phyloP scores from a whole-genome alignment of 1,284 basidiomycete species.

The Ustilago cynodontis region DNA sequence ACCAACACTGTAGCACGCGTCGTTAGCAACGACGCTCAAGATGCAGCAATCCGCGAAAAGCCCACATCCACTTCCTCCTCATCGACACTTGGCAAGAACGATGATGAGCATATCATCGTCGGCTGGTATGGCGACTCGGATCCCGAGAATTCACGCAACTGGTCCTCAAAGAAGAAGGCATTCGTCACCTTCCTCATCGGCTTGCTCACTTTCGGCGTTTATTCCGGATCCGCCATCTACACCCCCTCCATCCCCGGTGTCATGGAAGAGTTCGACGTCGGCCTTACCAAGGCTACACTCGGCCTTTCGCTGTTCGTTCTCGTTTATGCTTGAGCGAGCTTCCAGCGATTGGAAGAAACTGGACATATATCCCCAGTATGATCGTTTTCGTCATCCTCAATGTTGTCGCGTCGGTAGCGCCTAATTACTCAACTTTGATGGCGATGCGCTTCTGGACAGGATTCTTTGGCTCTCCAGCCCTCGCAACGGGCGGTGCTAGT shows the following conservation, averaged over 20 bases:
- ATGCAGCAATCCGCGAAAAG: not conserved
- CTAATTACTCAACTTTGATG: constrained; percentile 64
- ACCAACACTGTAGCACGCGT: constrained; percentile 5
- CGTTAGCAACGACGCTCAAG: constrained; percentile 12
- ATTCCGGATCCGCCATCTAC: constrained; percentile 49
- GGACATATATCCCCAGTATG: constrained; percentile 54
- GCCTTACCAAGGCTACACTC: constrained; percentile 79
- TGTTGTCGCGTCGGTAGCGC: constrained; percentile 51
- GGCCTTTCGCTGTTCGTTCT: constrained; percentile 77
- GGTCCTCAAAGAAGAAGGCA: constrained; percentile 48
- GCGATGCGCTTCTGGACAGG: constrained; percentile 64
- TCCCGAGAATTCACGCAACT: constrained; percentile 53
- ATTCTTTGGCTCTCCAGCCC: constrained; percentile 63
- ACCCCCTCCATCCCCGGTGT: constrained; percentile 59
- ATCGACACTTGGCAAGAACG: not conserved
- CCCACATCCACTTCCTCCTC: not conserved
- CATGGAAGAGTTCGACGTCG: constrained; percentile 75
- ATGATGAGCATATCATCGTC: constrained; percentile 69
- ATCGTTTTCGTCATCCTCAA: constrained; percentile 43
- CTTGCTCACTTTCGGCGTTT: constrained; percentile 48
- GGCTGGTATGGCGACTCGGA: constrained; percentile 64
- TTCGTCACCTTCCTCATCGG: constrained; percentile 35
- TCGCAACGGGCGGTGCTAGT: constrained; percentile 55
- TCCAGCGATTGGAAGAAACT: constrained; percentile 71
- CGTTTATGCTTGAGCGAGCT: constrained; percentile 74